Evolutionary conservation across 78 protist genomes (phyloP), one percentile per base, ranked within the genome.

Genomic region (Guillardia theta): DNA sequence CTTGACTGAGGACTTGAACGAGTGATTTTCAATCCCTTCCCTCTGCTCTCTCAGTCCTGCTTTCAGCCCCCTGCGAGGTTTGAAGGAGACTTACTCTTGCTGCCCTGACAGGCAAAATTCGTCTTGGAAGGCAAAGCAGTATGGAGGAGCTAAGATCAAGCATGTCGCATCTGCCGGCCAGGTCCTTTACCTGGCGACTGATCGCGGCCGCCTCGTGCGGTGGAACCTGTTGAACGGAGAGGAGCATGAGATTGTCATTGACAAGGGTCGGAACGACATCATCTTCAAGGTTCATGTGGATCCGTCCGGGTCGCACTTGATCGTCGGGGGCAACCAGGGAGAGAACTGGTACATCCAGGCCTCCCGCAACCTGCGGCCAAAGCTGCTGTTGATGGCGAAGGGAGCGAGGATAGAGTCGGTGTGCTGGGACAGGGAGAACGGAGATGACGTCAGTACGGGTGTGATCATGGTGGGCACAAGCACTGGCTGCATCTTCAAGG

Each of bases 401-500:
- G 94, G 92, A 0, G 50, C 27, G 6, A 48, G 93, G n/a, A 96
- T 97, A 80, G 96, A 95, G 37, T 94, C 97, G 1, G 88, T 97
- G 53, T n/a, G 90, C 88, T 70, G 83, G 83, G 83, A 70, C 36
- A 36, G 83, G 46, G 83, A 24, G 5, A 43, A 33, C 78, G 12
- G 78, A 15, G 78, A 64, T 21, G 78, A 64, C 39, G n/a, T 5
- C 22, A 64, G 9, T 12, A 64, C 78, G 15, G 78, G 78, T 33
- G 22, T 64, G 12, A 64, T 64, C 78, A 24, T 64, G 78, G 62
- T 97, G 33, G 98, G 98, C 87, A 93, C 94, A 0, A 94, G 47
- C 45, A 78, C 93, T 41, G 98, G 98, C 30, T 48, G 45, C 93
- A 92, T 97, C 12, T 96, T 24, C 83, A 97, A 96, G 90, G 39